Evolutionary conservation across 1,284 basidiomycete genomes (phyloP), one percentile per base, ranked within the genome.

Genomic region (Butyriboletus appendiculatus): DNA sequence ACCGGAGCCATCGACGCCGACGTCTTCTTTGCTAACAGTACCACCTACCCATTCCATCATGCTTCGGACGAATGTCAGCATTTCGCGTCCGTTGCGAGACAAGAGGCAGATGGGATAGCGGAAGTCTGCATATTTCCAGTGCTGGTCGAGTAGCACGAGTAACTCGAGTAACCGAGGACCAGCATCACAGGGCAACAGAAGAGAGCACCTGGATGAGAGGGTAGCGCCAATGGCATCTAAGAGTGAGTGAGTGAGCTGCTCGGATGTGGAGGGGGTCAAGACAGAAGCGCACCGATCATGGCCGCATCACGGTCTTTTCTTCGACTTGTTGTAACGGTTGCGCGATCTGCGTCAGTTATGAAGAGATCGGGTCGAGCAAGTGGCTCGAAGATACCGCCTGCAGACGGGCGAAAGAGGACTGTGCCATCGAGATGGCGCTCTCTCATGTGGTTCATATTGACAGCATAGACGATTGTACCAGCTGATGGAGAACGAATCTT

Each of bases 1-100:
- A 54, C 75, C 73, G 9, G 76, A 75, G 2, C 81, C 82, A 26
- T 90, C 88, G 66, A 92, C 90, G 10, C 90, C 91, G 0, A 90
- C 86, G 56, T 94, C 91, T 63, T 93, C 90, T 66, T 93, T 93
- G 62, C 87, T 93, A 58, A 97, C 88, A 1, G 92, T 93, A 9
- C 94, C 94, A 15, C 96, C 94, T 64, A 98, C 87, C 96, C 96
- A 99, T 71, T 98, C 97, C 84, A 98, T 96, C 87, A 99, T 91
- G 77, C 93, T 96, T 52, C 95, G 79, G 16, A 97, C 93, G 64
- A 96, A 95, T 2, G 92, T 91, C 37, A 98, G 76, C 86, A 98
- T 96, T 72, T 99, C 96, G 59, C 89, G 86, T 2, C 91, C 95
- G 2, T 94, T 96, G 33, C 88, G 81, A 55, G 92, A 93, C 42